A percentile compares a stretch with the other conserved stretches of the same genome.
Evolutionary conservation across 495 filamentous ascomycete species (phyloP).

Genomic region (Lindgomyces ingoldianus): DNA sequence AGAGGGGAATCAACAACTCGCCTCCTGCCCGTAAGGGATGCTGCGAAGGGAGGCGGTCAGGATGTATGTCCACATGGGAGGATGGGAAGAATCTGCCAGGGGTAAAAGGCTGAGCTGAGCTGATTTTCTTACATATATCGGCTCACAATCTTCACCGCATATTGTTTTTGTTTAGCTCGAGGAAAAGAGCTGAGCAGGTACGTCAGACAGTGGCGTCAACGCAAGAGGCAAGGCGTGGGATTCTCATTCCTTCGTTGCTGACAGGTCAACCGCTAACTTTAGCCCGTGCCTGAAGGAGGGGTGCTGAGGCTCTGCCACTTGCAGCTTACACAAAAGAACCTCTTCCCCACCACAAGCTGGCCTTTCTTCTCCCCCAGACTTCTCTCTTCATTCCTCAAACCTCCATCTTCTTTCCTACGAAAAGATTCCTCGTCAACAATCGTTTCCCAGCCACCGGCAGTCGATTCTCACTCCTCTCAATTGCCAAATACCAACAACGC

Average conservation of each 20-base stretch:
- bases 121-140: no score
- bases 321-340: neutral
- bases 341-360: neutral
- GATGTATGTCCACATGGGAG: no score
- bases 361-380: neutral
- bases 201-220: conserved; percentile 15
- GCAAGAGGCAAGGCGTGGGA: conserved; percentile 20
- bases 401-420: neutral
- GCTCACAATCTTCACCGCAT: no score
- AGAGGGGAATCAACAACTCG: no score
- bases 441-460: neutral
- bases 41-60: no score
- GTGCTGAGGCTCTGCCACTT: conserved; percentile 26
- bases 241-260: neutral
- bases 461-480: neutral
- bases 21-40: no score
- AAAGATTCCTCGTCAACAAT: neutral
- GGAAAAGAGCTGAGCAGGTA: conserved; percentile 9
- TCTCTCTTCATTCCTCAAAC: neutral
- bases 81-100: no score
- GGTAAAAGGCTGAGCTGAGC: no score
- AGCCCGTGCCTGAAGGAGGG: conserved; percentile 17
- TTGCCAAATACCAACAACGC: neutral
- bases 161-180: no score
- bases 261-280: conserved; percentile 17